These are phyloP conservation scores for Mikania micrantha DNA, from an alignment of 129 eudicot genomes.

Conservation along the genomic window DNA sequence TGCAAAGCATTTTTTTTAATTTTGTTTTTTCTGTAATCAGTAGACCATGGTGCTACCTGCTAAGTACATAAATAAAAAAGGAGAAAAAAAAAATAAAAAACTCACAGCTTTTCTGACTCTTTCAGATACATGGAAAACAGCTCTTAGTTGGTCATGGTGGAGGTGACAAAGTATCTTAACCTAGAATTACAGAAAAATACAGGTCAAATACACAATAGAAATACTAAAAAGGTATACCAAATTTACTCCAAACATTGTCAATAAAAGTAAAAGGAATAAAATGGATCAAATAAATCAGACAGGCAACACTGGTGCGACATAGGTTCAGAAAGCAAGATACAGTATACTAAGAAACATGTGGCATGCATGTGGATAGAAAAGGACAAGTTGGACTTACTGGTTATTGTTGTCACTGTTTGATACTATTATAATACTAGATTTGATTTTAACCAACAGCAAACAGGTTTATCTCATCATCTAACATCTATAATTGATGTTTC, in stretches of 20 bases:
- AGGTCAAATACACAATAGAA: background rate
- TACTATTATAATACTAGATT: background rate
- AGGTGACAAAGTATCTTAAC: slow-evolving; percentile 85
- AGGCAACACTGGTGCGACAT: background rate
- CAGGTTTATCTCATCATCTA: background rate
- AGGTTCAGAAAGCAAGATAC: background rate
- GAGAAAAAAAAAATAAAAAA: background rate
- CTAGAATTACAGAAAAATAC: slow-evolving; percentile 31
- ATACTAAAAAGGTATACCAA: background rate
- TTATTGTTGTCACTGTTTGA: background rate
- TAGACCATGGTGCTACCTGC: slow-evolving; percentile 3
- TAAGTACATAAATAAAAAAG: background rate
- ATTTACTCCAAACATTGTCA: background rate
- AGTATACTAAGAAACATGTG: background rate
- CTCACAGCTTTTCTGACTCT: slow-evolving; percentile 88
- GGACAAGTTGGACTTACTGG: background rate
- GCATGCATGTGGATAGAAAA: background rate
- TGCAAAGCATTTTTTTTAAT: background rate
- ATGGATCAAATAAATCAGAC: background rate
- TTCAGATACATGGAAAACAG: slow-evolving; percentile 91
- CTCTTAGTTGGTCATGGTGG: slow-evolving; percentile 92
- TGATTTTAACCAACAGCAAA: background rate
- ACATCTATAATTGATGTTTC: background rate
- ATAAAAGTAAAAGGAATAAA: no score
- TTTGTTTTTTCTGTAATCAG: background rate